A percentile compares a stretch with the other conserved stretches of the same genome.
These are phyloP conservation scores for Cocos nucifera DNA, from an alignment of 176 grass and related monocot species.

Conservation along the genomic window DNA sequence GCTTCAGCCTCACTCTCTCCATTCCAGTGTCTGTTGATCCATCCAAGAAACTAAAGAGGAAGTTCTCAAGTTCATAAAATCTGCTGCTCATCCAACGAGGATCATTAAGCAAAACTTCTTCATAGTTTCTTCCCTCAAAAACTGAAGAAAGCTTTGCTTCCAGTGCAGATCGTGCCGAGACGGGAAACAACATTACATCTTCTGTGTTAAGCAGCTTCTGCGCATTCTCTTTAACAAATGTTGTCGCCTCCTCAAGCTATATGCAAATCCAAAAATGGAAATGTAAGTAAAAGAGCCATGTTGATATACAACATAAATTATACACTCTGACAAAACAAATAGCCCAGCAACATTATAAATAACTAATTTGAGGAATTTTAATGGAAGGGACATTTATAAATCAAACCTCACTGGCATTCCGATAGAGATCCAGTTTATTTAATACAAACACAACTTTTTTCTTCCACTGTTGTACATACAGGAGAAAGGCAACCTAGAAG, in stretches of 20 bases:
- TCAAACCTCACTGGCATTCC: conserved; percentile 63
- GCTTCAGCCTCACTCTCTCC: conserved; percentile 73
- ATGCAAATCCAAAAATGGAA: neutral
- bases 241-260: conserved; percentile 87
- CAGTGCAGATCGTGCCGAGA: conserved; percentile 82
- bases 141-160: conserved; percentile 74
- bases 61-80: conserved; percentile 74
- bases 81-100: conserved; percentile 75
- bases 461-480: conserved; percentile 91
- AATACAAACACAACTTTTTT: conserved; percentile 97
- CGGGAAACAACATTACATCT: conserved; percentile 69
- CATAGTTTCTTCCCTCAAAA: conserved; percentile 21
- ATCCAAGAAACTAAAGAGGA: conserved; percentile 85
- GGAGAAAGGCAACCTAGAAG: conserved; percentile 85
- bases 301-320: too few relatives aligned
- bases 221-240: conserved; percentile 83
- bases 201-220: conserved; percentile 63
- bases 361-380: conserved; percentile 19
- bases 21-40: conserved; percentile 86
- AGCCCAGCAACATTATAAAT: neutral
- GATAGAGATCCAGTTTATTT: conserved; percentile 94
- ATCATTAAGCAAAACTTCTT: conserved; percentile 46
- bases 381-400: conserved; percentile 18
- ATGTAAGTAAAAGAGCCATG: too few relatives aligned
- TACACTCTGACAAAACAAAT: too few relatives aligned